Evolutionary conservation across 345 rosid species (phyloP).

Genomic region (Cardamine resedifolia): DNA sequence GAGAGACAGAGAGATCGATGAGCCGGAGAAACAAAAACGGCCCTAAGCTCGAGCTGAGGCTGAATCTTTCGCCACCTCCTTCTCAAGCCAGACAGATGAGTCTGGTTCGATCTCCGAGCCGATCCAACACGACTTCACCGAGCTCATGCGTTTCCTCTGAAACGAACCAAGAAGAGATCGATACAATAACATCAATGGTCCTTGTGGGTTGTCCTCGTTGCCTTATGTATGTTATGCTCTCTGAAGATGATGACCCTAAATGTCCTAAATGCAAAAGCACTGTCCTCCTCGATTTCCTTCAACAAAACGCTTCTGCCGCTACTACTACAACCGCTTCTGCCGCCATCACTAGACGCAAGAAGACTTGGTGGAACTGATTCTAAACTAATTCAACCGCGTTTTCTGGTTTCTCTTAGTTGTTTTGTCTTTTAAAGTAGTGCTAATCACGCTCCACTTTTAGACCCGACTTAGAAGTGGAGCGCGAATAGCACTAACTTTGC

Average conservation of each 20-base stretch:
- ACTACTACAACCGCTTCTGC: constrained; percentile 2
- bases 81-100: constrained; percentile 38
- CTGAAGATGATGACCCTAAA: constrained; percentile 67
- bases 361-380: constrained; percentile 27
- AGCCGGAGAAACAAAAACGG: constrained; percentile 50
- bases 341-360: constrained; percentile 17
- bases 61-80: constrained; percentile 80
- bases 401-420: background rate
- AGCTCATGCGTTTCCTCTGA: constrained; percentile 93
- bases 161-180: constrained; percentile 51
- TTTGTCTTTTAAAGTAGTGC: constrained; percentile 44
- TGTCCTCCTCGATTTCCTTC: constrained; percentile 71
- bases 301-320: constrained; percentile 34
- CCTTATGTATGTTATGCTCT: constrained; percentile 84
- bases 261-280: constrained; percentile 92
- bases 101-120: constrained; percentile 53
- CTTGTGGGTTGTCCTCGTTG: constrained; percentile 93
- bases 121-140: constrained; percentile 71
- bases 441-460: constrained; percentile 57
- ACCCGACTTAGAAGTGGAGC: constrained; percentile 43
- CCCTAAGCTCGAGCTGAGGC: constrained; percentile 82
- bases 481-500: constrained; percentile 46
- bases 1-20: constrained; percentile 42
- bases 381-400: constrained; percentile 16
- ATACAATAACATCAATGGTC: constrained; percentile 69